A percentile compares a stretch with the other conserved stretches of the same genome.
Conservation (phyloP, 2,329 filamentous ascomycete species). For the Geosmithia flava region DNA sequence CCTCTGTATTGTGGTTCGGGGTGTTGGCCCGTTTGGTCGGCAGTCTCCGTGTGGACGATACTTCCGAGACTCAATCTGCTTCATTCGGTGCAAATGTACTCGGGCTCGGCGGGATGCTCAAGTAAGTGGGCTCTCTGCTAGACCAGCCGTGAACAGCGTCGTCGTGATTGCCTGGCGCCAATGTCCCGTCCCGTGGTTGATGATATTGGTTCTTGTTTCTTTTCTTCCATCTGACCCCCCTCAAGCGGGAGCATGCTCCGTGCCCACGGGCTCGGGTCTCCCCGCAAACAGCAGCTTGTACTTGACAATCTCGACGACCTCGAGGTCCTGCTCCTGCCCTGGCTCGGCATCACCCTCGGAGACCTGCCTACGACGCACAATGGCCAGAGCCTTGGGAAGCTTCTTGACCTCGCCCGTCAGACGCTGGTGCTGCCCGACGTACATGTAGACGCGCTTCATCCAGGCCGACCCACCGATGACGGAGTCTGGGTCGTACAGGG, state of each 20-base stretch:
- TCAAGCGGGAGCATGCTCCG: conserved; percentile 14
- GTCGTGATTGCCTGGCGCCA: too few species aligned
- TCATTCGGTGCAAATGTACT: too few species aligned
- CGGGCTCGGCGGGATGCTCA: too few species aligned
- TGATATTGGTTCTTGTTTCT: too few species aligned
- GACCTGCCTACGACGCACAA: conserved; percentile 46
- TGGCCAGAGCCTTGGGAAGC: conserved; percentile 61
- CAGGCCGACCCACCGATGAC: conserved; percentile 44
- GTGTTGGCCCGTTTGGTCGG: too few species aligned
- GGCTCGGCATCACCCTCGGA: background rate
- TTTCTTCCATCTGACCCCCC: too few species aligned
- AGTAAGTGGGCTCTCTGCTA: too few species aligned
- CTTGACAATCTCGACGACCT: conserved; percentile 78
- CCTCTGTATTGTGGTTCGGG: too few species aligned
- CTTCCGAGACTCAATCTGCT: too few species aligned
- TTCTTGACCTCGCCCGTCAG: conserved; percentile 87
- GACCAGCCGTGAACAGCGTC: too few species aligned
- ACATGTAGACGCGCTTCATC: conserved; percentile 86
- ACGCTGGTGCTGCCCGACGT: conserved; percentile 79
- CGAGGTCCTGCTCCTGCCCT: conserved; percentile 29
- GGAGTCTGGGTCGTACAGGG: conserved; percentile 45
- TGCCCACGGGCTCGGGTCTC: conserved; percentile 73
- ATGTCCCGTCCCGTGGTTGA: too few species aligned
- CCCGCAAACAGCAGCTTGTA: conserved; percentile 77
- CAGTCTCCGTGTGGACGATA: too few species aligned